These are phyloP conservation scores for Urochloa ruziziensis DNA, from an alignment of 176 grass and related monocot species.

Conservation along the genomic window DNA sequence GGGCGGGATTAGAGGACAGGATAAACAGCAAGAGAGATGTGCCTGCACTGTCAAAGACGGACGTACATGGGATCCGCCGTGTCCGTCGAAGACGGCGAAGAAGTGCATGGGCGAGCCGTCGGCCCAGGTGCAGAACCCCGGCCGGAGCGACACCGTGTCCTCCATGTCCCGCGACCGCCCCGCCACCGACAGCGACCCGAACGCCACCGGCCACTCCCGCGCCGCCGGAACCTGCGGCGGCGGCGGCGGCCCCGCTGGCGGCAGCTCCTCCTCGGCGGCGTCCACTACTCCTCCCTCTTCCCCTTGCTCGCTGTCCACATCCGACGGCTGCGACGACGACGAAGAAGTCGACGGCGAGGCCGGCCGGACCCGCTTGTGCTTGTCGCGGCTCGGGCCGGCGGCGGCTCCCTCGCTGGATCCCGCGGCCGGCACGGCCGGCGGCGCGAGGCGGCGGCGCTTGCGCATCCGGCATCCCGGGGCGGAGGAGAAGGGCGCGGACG, in stretches of 20 bases:
- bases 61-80: constrained; percentile 70
- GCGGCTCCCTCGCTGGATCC: background rate
- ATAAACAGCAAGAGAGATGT: too few species aligned
- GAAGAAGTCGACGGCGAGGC: background rate
- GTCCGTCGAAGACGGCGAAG: constrained; percentile 93
- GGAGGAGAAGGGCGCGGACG: background rate
- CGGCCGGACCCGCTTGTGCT: background rate
- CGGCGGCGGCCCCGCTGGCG: background rate
- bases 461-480: constrained; percentile 38
- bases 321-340: background rate
- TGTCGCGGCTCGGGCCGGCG: background rate
- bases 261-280: background rate
- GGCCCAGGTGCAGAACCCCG: constrained; percentile 34
- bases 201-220: constrained; percentile 32
- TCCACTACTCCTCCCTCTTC: background rate
- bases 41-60: too few species aligned
- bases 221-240: background rate
- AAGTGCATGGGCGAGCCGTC: constrained; percentile 62
- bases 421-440: background rate
- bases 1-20: too few species aligned
- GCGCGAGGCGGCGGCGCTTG: constrained; percentile 15
- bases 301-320: too few species aligned
- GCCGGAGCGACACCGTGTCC: constrained; percentile 62
- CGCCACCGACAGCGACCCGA: constrained; percentile 54
- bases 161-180: constrained; percentile 78